phyloP scores from a whole-genome alignment of 768 basidiomycete genomes.

The Kwoniella europaea region DNA sequence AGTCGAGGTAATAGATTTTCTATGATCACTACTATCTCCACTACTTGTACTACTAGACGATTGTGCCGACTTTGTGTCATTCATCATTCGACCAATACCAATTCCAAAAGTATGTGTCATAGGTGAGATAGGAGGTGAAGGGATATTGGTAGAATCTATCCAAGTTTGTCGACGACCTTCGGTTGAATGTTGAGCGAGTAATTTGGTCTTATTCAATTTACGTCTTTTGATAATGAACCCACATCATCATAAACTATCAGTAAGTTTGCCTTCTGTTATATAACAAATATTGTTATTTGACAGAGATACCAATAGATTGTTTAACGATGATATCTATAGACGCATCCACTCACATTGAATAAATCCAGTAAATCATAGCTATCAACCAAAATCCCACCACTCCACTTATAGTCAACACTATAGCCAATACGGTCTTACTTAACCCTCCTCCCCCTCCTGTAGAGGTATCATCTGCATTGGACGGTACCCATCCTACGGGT shows the following conservation, averaged over 20 bases:
- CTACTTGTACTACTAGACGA: too few relatives aligned
- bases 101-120: not conserved
- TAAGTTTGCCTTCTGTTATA: too few relatives aligned
- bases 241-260: too few relatives aligned
- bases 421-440: not conserved
- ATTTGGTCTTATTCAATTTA: not conserved
- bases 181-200: not conserved
- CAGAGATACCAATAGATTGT: too few relatives aligned
- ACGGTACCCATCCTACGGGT: not conserved
- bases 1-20: not conserved
- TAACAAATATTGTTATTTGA: too few relatives aligned
- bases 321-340: too few relatives aligned
- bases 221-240: not conserved
- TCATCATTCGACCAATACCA: not conserved
- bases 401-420: not conserved
- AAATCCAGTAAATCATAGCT: not conserved
- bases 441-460: not conserved
- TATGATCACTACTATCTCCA: not conserved
- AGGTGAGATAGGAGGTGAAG: not conserved
- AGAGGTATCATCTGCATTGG: not conserved
- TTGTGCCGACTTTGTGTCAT: too few relatives aligned
- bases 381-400: conserved; percentile 5
- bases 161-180: conserved; percentile 12
- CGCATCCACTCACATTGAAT: not conserved
- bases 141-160: not conserved